A percentile compares a stretch with the other conserved stretches of the same genome.
These are phyloP conservation scores for Penicillium frequentans DNA, from an alignment of 2,329 filamentous ascomycete genomes.

Conservation along the genomic window DNA sequence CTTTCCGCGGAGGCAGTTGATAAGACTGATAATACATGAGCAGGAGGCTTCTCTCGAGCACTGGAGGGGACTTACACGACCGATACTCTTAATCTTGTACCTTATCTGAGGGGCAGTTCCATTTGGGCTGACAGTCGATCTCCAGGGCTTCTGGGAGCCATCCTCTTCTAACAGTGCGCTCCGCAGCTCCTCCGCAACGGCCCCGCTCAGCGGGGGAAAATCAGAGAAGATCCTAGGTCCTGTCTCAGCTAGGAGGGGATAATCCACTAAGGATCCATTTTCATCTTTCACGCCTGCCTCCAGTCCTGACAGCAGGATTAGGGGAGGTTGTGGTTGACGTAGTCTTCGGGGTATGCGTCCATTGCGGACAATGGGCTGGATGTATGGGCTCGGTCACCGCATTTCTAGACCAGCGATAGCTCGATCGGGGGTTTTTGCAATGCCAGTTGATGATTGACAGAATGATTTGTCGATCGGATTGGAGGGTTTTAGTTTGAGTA, in stretches of 20 bases:
- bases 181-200: conserved; percentile 65
- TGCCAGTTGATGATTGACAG: background rate
- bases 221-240: conserved; percentile 69
- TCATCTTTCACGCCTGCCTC: conserved; percentile 41
- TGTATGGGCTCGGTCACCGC: conserved; percentile 31
- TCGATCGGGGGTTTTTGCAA: background rate
- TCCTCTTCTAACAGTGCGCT: conserved; percentile 67
- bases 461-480: background rate
- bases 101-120: conserved; percentile 46
- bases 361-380: conserved; percentile 37
- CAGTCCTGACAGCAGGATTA: conserved; percentile 80
- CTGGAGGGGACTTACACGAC: conserved; percentile 68
- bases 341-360: conserved; percentile 58
- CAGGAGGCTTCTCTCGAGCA: background rate
- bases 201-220: conserved; percentile 64
- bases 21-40: conserved; percentile 41
- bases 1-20: conserved; percentile 62
- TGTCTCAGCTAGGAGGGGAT: conserved; percentile 55
- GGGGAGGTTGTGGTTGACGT: conserved; percentile 85
- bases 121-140: conserved; percentile 50
- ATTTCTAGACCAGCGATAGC: conserved; percentile 23
- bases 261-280: conserved; percentile 34
- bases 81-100: conserved; percentile 71
- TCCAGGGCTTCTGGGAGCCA: conserved; percentile 67
- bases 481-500: background rate